These are phyloP conservation scores for Hysterangium stoloniferum DNA, from an alignment of 768 basidiomycete species.

Conservation along the genomic window DNA sequence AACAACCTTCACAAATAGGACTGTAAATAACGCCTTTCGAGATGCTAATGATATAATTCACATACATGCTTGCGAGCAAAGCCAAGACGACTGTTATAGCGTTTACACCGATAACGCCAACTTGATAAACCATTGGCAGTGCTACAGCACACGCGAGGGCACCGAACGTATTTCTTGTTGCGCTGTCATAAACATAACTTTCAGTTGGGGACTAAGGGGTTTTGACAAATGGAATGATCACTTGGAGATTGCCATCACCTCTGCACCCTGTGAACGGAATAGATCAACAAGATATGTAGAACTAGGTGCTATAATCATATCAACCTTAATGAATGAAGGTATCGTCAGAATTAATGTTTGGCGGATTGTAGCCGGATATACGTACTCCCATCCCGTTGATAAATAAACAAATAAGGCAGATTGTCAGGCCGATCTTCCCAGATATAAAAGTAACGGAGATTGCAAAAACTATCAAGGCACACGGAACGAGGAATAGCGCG, in stretches of 20 bases:
- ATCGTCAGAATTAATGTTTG: background rate
- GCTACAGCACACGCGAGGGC: conserved; percentile 36
- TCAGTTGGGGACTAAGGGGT: background rate
- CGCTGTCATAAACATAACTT: conserved; percentile 25
- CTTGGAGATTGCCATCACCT: conserved; percentile 51
- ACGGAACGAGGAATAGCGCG: conserved; percentile 40
- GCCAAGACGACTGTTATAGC: conserved; percentile 36
- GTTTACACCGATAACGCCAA: conserved; percentile 47
- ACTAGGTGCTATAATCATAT: conserved; percentile 34
- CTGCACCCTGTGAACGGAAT: conserved; percentile 52
- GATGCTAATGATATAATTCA: conserved; percentile 3
- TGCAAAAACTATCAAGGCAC: conserved; percentile 43
- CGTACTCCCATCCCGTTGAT: conserved; percentile 57
- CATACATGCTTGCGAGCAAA: conserved; percentile 48
- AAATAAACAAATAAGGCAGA: conserved; percentile 51
- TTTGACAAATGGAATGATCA: conserved; percentile 19
- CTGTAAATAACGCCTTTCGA: too few species aligned
- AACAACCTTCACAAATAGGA: conserved; percentile 34
- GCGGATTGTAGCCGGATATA: too few species aligned
- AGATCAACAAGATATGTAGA: conserved; percentile 55
- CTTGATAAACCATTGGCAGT: conserved; percentile 43
- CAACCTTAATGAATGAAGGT: background rate
- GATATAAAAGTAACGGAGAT: conserved; percentile 43
- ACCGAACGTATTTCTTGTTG: conserved; percentile 37
- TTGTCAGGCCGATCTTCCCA: conserved; percentile 40